These are phyloP conservation scores for Pueraria montana DNA, from an alignment of 306 rosid genomes.

Conservation along the genomic window DNA sequence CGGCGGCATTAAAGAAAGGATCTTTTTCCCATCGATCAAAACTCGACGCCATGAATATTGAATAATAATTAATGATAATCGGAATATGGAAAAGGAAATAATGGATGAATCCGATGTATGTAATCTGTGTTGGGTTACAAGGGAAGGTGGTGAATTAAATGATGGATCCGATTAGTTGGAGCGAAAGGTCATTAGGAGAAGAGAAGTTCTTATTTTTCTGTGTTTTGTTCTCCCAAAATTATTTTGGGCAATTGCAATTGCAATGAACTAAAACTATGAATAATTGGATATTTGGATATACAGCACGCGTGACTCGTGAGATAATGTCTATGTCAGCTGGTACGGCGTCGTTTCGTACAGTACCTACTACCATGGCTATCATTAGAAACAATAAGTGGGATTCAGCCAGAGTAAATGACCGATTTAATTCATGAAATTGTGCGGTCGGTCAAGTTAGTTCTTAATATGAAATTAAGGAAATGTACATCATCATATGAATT, in stretches of 20 bases:
- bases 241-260: slow-evolving; percentile 34
- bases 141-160: slow-evolving; percentile 9
- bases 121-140: background rate
- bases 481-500: no score
- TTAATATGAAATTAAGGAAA: no score
- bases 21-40: slow-evolving; percentile 98
- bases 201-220: background rate
- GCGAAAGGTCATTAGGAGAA: background rate
- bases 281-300: slow-evolving; percentile 6
- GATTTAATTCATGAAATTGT: no score
- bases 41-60: slow-evolving; percentile 75
- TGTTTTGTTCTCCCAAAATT: background rate
- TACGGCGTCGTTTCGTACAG: slow-evolving; percentile 49
- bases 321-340: background rate
- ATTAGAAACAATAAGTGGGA: background rate
- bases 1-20: slow-evolving; percentile 93
- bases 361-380: background rate
- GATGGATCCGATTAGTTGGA: background rate
- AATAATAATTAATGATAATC: background rate
- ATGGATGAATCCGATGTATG: background rate
- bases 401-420: background rate
- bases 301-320: slow-evolving; percentile 12
- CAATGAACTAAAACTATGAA: background rate
- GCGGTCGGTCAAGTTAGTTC: no score
- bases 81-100: background rate